Percentiles rank a stretch among this genome's conserved stretches.
Conservation (phyloP, 257 asterid genomes). For the Gentiana macrophylla region DNA sequence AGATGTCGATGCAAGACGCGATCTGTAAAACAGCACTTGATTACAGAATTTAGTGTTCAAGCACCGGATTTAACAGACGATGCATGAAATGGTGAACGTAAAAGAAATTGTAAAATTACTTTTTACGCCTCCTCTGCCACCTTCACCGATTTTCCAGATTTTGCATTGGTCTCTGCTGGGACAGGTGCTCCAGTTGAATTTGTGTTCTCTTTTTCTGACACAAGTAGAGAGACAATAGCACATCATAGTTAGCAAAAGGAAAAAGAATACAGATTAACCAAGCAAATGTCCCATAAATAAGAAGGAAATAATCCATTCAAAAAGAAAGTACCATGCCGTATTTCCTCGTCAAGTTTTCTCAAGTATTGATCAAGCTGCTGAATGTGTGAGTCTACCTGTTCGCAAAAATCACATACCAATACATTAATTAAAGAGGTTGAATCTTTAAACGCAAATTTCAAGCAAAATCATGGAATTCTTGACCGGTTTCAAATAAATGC, state of each 20-base stretch:
- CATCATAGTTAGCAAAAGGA: neutral
- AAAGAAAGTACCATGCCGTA: slow-evolving; percentile 46
- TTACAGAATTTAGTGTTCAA: neutral
- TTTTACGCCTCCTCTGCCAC: slow-evolving; percentile 86
- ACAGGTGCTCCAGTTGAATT: slow-evolving; percentile 44
- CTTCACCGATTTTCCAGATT: slow-evolving; percentile 72
- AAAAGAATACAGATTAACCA: neutral
- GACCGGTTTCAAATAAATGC: too few species aligned
- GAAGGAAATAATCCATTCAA: neutral
- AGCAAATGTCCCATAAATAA: neutral
- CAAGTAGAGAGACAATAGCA: slow-evolving; percentile 12
- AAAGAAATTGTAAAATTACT: slow-evolving; percentile 23
- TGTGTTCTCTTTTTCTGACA: slow-evolving; percentile 61
- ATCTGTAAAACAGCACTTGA: slow-evolving; percentile 28
- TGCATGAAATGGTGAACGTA: neutral
- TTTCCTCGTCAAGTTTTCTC: slow-evolving; percentile 83
- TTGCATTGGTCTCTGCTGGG: slow-evolving; percentile 48
- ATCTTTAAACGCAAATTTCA: neutral
- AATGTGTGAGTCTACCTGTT: slow-evolving; percentile 80
- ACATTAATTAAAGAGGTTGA: neutral
- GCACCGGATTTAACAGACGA: neutral
- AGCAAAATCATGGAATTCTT: neutral
- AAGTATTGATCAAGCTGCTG: slow-evolving; percentile 93
- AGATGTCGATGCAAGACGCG: slow-evolving; percentile 59
- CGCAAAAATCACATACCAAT: neutral